Evolutionary conservation across 2,329 filamentous ascomycete species (phyloP).

Genomic region (Cordyceps militaris): DNA sequence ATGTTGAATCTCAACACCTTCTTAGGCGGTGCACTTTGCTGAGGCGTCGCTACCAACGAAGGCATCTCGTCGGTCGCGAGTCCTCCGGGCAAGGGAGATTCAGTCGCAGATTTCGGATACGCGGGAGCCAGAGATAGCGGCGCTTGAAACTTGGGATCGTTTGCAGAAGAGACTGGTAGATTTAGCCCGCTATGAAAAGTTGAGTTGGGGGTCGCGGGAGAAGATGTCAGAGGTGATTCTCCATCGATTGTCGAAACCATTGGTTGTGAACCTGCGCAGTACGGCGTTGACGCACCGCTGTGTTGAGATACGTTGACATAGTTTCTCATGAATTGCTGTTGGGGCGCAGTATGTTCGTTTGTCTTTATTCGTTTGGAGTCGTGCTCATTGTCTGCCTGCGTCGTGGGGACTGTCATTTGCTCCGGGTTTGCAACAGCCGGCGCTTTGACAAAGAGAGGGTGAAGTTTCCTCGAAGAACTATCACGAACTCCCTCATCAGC

Average conservation of each 20-base stretch:
- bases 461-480: slow-evolving; percentile 38
- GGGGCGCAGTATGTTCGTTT: slow-evolving; percentile 18
- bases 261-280: background rate
- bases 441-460: slow-evolving; percentile 45
- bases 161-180: background rate
- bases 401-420: background rate
- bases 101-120: background rate
- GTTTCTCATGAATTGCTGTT: background rate
- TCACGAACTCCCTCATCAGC: slow-evolving; percentile 31
- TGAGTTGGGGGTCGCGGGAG: too few relatives aligned
- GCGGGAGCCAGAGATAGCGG: background rate
- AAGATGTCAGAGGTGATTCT: background rate
- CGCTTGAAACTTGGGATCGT: background rate
- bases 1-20: slow-evolving; percentile 52
- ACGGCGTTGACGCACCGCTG: background rate
- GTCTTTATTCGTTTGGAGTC: slow-evolving; percentile 37
- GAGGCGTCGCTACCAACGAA: too few relatives aligned
- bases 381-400: background rate
- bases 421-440: background rate
- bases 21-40: slow-evolving; percentile 18
- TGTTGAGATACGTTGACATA: background rate
- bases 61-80: background rate
- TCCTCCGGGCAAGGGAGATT: background rate
- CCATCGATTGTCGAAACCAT: too few relatives aligned
- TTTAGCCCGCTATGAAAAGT: background rate